Evolutionary conservation across 257 asterid species (phyloP).

Genomic region (Penstemon barbatus): DNA sequence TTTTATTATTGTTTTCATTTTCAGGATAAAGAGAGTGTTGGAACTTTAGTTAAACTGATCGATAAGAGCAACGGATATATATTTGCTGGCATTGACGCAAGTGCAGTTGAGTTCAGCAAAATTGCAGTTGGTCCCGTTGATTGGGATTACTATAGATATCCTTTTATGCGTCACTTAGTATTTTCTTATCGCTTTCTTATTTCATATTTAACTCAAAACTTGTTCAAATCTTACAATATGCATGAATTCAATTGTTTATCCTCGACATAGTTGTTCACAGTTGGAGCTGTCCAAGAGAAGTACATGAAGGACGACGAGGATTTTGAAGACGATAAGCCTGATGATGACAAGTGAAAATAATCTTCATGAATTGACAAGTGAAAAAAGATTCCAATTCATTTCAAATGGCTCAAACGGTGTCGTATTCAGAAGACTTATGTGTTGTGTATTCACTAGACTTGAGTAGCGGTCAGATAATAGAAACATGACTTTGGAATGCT

Average conservation of each 20-base stretch:
- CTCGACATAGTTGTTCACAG: slow-evolving; percentile 70
- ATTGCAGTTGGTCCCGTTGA: slow-evolving; percentile 81
- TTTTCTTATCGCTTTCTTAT: slow-evolving; percentile 6
- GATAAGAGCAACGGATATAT: slow-evolving; percentile 95
- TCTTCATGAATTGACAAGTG: no score
- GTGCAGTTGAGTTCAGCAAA: slow-evolving; percentile 93
- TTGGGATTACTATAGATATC: slow-evolving; percentile 97
- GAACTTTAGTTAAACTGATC: slow-evolving; percentile 78
- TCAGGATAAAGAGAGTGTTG: slow-evolving; percentile 96
- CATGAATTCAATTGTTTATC: slow-evolving; percentile 26
- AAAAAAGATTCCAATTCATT: no score
- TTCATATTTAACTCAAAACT: background rate
- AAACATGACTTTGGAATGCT: no score
- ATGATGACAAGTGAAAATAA: slow-evolving; percentile 25
- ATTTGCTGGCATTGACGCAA: slow-evolving; percentile 81
- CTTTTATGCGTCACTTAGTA: slow-evolving; percentile 40
- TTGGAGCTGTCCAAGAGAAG: slow-evolving; percentile 98
- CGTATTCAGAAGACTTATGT: no score
- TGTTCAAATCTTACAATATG: background rate
- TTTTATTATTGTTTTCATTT: slow-evolving; percentile 21
- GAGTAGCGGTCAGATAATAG: no score
- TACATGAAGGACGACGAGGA: slow-evolving; percentile 73
- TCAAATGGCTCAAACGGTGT: no score
- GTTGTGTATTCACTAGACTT: no score
- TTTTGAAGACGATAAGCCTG: slow-evolving; percentile 33